These are phyloP conservation scores for Colletotrichum spaethianum DNA, from an alignment of 2,329 filamentous ascomycete genomes.

Conservation along the genomic window DNA sequence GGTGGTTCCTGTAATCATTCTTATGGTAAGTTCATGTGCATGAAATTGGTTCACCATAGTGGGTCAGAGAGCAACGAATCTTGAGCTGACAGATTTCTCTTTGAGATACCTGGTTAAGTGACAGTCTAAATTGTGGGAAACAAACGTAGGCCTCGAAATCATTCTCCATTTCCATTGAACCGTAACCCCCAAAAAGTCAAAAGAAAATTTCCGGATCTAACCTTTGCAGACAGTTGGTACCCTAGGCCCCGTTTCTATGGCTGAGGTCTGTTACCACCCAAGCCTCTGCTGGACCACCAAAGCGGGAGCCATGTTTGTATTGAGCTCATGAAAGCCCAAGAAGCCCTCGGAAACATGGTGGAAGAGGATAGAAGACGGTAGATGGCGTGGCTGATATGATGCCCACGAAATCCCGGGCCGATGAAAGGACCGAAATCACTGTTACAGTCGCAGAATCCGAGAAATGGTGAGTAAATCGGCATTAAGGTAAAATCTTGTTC, in stretches of 20 bases:
- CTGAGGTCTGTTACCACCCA: background rate
- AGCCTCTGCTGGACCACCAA: background rate
- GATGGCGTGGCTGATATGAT: background rate
- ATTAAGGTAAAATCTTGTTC: background rate
- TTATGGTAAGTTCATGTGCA: background rate
- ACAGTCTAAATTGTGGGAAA: conserved; percentile 1
- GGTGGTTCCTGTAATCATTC: background rate
- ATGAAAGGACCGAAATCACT: background rate
- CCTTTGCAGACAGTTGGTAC: background rate
- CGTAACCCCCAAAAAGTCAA: background rate
- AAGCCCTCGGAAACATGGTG: background rate
- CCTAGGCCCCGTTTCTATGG: background rate
- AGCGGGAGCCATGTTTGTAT: background rate
- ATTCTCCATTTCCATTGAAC: background rate
- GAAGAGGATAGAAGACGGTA: background rate
- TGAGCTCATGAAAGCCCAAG: background rate
- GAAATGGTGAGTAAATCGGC: background rate
- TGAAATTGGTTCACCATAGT: background rate
- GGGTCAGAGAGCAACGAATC: background rate
- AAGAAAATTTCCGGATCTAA: background rate
- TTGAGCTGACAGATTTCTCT: background rate
- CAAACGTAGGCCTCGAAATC: background rate
- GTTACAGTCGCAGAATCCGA: background rate
- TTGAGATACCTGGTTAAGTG: background rate
- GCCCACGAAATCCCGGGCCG: no score